Conservation (phyloP, 441 rosid species). For the Pelargonium australe region DNA sequence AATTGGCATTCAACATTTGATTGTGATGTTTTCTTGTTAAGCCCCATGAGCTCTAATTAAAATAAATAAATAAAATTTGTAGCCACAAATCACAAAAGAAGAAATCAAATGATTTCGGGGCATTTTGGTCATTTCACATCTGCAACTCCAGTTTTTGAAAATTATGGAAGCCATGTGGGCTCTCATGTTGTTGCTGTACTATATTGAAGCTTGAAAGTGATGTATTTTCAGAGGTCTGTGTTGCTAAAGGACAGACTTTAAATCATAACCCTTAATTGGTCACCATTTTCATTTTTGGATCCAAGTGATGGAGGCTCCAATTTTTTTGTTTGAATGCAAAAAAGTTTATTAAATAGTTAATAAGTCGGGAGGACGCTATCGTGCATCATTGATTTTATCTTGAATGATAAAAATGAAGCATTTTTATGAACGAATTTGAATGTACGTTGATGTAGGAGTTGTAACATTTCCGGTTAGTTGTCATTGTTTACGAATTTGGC, state of each 20-base stretch:
- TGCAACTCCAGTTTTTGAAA: not conserved
- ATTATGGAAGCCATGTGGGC: conserved; percentile 5
- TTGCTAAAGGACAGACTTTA: not conserved
- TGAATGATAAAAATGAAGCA: too few species aligned
- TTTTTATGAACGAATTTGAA: too few species aligned
- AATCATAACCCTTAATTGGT: too few species aligned
- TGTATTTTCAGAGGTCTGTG: not conserved
- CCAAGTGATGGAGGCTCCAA: not conserved
- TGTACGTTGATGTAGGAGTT: too few species aligned
- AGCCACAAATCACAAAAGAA: not conserved
- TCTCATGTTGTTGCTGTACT: not conserved
- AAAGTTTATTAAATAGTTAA: too few species aligned
- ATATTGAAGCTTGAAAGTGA: too few species aligned
- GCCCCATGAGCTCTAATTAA: not conserved
- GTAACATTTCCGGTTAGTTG: too few species aligned
- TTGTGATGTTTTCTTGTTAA: conserved; percentile 1
- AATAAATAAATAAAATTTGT: not conserved
- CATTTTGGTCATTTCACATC: not conserved
- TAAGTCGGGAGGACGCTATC: too few species aligned
- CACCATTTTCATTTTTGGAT: not conserved
- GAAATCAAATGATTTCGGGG: not conserved
- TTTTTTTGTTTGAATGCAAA: not conserved
- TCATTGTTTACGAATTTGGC: too few species aligned
- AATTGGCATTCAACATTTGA: not conserved
- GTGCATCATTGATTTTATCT: too few species aligned